These are phyloP conservation scores for Hippophae rhamnoides DNA, from an alignment of 306 rosid genomes.

Conservation along the genomic window DNA sequence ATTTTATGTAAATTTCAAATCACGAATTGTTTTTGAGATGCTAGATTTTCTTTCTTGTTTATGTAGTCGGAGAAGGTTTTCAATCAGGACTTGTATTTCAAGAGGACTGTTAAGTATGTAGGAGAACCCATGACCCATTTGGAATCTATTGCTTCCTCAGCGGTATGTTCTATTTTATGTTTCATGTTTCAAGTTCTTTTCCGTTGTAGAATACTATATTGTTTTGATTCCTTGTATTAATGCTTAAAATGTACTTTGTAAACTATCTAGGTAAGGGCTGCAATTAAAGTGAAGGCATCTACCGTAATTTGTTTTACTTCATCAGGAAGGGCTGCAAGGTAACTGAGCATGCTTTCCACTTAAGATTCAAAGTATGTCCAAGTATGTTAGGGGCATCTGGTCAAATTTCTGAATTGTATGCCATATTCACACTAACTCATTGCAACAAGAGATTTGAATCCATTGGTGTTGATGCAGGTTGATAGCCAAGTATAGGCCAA, in stretches of 20 bases:
- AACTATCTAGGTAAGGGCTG: constrained; percentile 78
- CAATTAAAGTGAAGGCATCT: constrained; percentile 97
- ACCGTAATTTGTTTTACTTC: constrained; percentile 91
- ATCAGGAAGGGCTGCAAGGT: constrained; percentile 99
- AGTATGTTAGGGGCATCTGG: neutral
- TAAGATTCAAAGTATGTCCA: neutral
- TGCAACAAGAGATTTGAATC: constrained; percentile 5
- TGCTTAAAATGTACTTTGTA: constrained; percentile 12
- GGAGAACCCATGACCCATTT: constrained; percentile 99
- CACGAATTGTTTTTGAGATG: neutral
- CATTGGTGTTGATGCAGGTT: constrained; percentile 40
- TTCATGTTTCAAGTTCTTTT: neutral
- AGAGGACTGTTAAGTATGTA: constrained; percentile 77
- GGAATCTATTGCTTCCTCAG: constrained; percentile 99
- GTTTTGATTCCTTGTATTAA: constrained; percentile 8
- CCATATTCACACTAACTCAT: neutral
- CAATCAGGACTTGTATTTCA: constrained; percentile 91
- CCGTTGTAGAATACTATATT: neutral
- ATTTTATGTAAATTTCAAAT: too few species aligned
- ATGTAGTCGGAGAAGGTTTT: constrained; percentile 96
- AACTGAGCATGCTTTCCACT: neutral
- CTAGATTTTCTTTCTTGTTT: constrained; percentile 10
- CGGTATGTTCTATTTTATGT: constrained; percentile 36
- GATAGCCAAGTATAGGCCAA: constrained; percentile 87
- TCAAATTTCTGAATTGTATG: too few species aligned